phyloP scores from a whole-genome alignment of 1,284 basidiomycete species.

The Cystobasidium sp. region DNA sequence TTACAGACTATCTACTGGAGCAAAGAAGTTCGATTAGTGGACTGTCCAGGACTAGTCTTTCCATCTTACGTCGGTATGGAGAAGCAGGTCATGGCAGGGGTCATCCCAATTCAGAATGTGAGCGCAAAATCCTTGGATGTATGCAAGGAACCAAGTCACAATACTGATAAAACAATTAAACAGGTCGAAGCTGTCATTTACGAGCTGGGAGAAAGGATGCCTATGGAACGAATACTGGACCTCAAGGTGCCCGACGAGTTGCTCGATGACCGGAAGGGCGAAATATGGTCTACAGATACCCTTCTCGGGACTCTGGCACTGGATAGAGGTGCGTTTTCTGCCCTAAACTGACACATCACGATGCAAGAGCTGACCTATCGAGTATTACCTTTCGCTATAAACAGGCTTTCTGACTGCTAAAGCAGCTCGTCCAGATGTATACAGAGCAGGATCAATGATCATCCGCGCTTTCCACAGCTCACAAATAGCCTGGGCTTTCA shows the following conservation, averaged over 20 bases:
- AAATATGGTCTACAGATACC: constrained; percentile 75
- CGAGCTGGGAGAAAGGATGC: constrained; percentile 70
- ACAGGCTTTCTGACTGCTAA: constrained; percentile 71
- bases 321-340: constrained; percentile 68
- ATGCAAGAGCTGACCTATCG: background rate
- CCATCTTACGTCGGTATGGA: constrained; percentile 52
- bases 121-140: constrained; percentile 65
- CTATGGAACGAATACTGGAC: constrained; percentile 73
- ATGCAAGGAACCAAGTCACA: too few relatives aligned
- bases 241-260: constrained; percentile 56
- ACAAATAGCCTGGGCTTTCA: constrained; percentile 42
- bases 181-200: constrained; percentile 49
- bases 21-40: constrained; percentile 75
- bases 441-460: constrained; percentile 82
- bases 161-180: constrained; percentile 57
- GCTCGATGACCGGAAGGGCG: constrained; percentile 48
- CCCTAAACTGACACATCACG: constrained; percentile 42
- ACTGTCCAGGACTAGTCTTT: constrained; percentile 63
- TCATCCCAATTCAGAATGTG: constrained; percentile 86
- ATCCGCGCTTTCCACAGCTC: constrained; percentile 52
- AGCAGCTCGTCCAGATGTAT: constrained; percentile 81
- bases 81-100: constrained; percentile 70
- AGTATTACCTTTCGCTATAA: background rate
- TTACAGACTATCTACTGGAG: constrained; percentile 82
- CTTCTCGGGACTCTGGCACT: constrained; percentile 76